A percentile compares a stretch with the other conserved stretches of the same genome.
phyloP scores from a whole-genome alignment of 352 stramenopile species.

The Phytophthora fragariaefolia region DNA sequence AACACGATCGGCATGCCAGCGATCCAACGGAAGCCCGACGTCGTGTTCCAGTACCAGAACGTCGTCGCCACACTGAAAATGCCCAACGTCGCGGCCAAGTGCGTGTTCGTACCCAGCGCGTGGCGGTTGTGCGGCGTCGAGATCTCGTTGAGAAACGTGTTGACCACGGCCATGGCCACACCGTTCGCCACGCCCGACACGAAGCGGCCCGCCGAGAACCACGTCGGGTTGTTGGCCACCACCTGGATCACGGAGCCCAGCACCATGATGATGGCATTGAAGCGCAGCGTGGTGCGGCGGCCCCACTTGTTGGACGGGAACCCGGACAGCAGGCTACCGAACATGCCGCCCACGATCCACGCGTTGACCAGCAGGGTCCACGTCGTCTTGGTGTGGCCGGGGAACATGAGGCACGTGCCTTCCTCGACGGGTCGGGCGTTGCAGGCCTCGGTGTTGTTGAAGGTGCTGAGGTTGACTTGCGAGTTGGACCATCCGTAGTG shows the following conservation, averaged over 20 bases:
- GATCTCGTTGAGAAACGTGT: slow-evolving; percentile 57
- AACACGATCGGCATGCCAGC: slow-evolving; percentile 45
- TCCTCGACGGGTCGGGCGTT: slow-evolving; percentile 39
- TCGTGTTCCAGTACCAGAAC: slow-evolving; percentile 61
- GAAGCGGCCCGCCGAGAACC: slow-evolving; percentile 46
- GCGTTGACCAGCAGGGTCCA: slow-evolving; percentile 64
- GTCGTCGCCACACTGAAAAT: slow-evolving; percentile 49
- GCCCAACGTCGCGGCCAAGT: slow-evolving; percentile 51
- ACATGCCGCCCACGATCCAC: slow-evolving; percentile 67
- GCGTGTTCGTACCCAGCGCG: slow-evolving; percentile 43
- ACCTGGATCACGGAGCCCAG: slow-evolving; percentile 41
- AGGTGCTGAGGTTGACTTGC: slow-evolving; percentile 63
- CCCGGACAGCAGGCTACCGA: slow-evolving; percentile 51
- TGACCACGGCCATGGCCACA: slow-evolving; percentile 42
- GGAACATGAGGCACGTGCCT: slow-evolving; percentile 69
- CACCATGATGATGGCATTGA: slow-evolving; percentile 46
- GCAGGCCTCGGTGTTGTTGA: slow-evolving; percentile 53
- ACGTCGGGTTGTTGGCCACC: slow-evolving; percentile 26
- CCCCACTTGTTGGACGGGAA: slow-evolving; percentile 52
- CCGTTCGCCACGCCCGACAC: slow-evolving; percentile 52
- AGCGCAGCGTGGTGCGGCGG: slow-evolving; percentile 43
- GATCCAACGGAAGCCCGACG: slow-evolving; percentile 59
- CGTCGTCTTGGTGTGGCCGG: slow-evolving; percentile 50
- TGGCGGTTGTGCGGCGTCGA: slow-evolving; percentile 48
- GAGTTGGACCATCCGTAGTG: slow-evolving; percentile 68